A percentile compares a stretch with the other conserved stretches of the same genome.
phyloP scores from a whole-genome alignment of 192 early-diverging fungal species.

The Coemansia sp. region DNA sequence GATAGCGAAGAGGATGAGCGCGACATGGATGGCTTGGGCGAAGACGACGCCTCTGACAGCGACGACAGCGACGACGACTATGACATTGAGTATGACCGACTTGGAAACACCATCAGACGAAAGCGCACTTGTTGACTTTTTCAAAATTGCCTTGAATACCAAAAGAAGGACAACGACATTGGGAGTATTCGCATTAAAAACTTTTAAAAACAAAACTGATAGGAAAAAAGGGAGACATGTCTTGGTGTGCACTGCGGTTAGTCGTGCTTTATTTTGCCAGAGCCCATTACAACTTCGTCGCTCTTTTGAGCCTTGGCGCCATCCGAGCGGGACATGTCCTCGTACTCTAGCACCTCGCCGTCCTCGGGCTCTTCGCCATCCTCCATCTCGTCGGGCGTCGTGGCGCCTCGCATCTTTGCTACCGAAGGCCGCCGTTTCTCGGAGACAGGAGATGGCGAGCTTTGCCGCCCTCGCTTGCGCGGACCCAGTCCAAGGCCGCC shows the following conservation, averaged over 20 bases:
- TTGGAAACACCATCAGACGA: constrained; percentile 45
- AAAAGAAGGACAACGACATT: background rate
- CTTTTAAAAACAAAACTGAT: background rate
- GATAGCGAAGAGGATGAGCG: constrained; percentile 1
- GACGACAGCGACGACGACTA: constrained; percentile 29
- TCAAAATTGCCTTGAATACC: too few relatives aligned
- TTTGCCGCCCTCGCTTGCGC: constrained; percentile 43
- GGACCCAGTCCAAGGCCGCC: constrained; percentile 20
- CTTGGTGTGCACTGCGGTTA: background rate
- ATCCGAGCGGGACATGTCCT: constrained; percentile 20
- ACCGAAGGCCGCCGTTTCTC: constrained; percentile 8
- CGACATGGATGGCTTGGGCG: constrained; percentile 9
- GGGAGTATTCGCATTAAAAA: background rate
- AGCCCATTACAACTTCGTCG: constrained; percentile 50
- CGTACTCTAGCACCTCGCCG: constrained; percentile 50
- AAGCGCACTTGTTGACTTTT: constrained; percentile 7
- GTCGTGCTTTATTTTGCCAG: constrained; percentile 37
- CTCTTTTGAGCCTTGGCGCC: constrained; percentile 28
- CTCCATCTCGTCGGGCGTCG: constrained; percentile 20
- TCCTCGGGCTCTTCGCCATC: constrained; percentile 47
- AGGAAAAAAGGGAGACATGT: background rate
- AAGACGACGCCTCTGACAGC: constrained; percentile 15
- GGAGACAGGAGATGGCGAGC: constrained; percentile 14
- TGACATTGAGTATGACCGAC: constrained; percentile 41
- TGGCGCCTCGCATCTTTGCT: background rate